These are phyloP conservation scores for Fomitopsis betulina DNA, from an alignment of 1,284 basidiomycete species.

Conservation along the genomic window DNA sequence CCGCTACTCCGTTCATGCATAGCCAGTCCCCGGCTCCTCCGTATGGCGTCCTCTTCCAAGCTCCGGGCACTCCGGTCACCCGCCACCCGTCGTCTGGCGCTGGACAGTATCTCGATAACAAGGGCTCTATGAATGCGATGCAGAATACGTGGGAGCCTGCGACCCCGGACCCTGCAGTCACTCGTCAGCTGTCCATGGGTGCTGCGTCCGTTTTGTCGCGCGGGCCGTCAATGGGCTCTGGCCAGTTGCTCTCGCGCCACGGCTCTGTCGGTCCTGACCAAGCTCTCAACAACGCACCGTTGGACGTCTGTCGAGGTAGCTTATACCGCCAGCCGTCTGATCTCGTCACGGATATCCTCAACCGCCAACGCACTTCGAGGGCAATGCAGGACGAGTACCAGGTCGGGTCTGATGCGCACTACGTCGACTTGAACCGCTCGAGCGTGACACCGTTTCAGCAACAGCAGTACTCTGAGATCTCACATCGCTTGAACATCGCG, in stretches of 20 bases:
- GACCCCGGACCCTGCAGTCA: conserved; percentile 6
- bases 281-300: conserved; percentile 19
- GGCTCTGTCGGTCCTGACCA: conserved; percentile 18
- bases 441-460: conserved; percentile 73
- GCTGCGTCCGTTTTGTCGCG: conserved; percentile 13
- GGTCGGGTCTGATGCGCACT: conserved; percentile 33
- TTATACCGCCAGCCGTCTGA: conserved; percentile 8
- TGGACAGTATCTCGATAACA: conserved; percentile 14
- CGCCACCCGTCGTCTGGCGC: conserved; percentile 22
- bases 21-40: conserved; percentile 14
- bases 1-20: conserved; percentile 30
- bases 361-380: not conserved
- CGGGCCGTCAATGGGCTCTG: conserved; percentile 19
- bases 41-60: conserved; percentile 16
- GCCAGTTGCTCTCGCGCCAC: conserved; percentile 17
- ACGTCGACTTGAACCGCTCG: conserved; percentile 58
- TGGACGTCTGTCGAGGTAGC: conserved; percentile 7
- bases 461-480: conserved; percentile 67
- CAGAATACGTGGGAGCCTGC: not conserved
- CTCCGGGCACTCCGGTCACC: conserved; percentile 5
- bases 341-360: conserved; percentile 10
- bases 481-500: conserved; percentile 43
- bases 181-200: conserved; percentile 21
- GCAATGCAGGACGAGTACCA: not conserved
- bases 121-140: conserved; percentile 18